phyloP scores from a whole-genome alignment of 768 basidiomycete species.

The Auricularia sp. region DNA sequence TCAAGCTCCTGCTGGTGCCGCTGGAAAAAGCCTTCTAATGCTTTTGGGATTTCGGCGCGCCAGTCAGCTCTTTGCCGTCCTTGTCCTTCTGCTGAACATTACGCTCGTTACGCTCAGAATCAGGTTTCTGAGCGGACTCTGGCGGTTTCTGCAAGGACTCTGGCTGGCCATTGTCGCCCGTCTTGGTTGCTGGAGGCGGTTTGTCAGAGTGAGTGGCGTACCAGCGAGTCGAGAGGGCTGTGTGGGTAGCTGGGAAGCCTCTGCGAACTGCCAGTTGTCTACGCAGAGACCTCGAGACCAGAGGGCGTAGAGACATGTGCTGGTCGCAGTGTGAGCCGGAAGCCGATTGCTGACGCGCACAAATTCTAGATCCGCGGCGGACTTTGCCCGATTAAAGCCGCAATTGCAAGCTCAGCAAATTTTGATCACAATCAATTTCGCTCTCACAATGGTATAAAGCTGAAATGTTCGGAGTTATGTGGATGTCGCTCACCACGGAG shows the following conservation, averaged over 20 bases:
- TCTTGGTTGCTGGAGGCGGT: neutral
- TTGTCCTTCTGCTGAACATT: slow-evolving; percentile 20
- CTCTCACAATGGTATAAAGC: no score
- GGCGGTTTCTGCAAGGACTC: no score
- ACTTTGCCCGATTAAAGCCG: no score
- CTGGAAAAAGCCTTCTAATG: slow-evolving; percentile 64
- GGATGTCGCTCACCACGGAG: no score
- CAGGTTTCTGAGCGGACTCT: slow-evolving; percentile 16
- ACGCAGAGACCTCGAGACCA: neutral
- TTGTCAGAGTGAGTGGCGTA: neutral
- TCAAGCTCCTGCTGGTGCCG: slow-evolving; percentile 7
- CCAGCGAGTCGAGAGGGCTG: neutral
- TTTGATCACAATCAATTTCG: no score
- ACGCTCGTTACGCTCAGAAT: slow-evolving; percentile 22
- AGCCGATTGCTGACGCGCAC: neutral
- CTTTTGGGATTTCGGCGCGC: slow-evolving; percentile 44
- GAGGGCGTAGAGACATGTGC: neutral
- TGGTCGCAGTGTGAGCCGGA: neutral
- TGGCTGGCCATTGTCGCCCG: no score
- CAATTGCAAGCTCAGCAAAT: no score
- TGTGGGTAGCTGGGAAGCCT: neutral
- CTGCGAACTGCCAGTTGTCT: neutral
- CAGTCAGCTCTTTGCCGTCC: slow-evolving; percentile 17
- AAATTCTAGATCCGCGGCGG: neutral
- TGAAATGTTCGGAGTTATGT: no score